Percentiles rank a stretch among this genome's conserved stretches.
Evolutionary conservation across 352 stramenopile species (phyloP).

Genomic region (Globisporangium mamillatum): DNA sequence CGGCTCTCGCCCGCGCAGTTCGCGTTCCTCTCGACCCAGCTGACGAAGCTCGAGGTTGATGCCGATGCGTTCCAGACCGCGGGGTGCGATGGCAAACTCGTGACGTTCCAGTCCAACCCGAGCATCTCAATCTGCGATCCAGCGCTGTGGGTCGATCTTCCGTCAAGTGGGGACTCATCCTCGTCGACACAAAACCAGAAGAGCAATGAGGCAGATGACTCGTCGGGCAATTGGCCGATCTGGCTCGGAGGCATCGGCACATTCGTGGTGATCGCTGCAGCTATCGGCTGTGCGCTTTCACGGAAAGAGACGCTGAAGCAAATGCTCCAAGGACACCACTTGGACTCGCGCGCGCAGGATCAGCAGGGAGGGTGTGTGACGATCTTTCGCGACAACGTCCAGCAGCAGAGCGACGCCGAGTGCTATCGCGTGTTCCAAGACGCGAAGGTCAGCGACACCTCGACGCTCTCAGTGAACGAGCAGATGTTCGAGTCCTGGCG

Average conservation of each 20-base stretch:
- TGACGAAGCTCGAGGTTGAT: constrained; percentile 15
- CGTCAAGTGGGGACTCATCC: not conserved
- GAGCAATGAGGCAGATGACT: not conserved
- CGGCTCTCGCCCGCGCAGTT: constrained; percentile 14
- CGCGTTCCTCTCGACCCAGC: constrained; percentile 5
- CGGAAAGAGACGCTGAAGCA: constrained; percentile 1
- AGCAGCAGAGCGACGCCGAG: constrained; percentile 13
- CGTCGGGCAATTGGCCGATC: not conserved
- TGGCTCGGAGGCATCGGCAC: constrained; percentile 3
- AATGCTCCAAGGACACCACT: not conserved
- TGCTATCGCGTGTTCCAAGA: constrained; percentile 16
- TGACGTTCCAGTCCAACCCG: constrained; percentile 15
- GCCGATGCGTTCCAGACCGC: constrained; percentile 11
- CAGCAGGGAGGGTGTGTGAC: not conserved
- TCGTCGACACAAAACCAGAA: not conserved
- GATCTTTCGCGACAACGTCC: not conserved
- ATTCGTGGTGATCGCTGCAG: not conserved
- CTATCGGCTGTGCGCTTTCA: not conserved
- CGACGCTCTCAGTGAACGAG: constrained; percentile 10
- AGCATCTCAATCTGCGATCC: constrained; percentile 11
- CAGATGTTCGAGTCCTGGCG: constrained; percentile 10
- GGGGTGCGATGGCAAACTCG: not conserved
- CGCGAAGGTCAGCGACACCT: constrained; percentile 4
- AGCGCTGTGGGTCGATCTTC: not conserved
- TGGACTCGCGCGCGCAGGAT: not conserved